phyloP scores from a whole-genome alignment of 2,329 filamentous ascomycete species.

The Aureobasidium sp. region DNA sequence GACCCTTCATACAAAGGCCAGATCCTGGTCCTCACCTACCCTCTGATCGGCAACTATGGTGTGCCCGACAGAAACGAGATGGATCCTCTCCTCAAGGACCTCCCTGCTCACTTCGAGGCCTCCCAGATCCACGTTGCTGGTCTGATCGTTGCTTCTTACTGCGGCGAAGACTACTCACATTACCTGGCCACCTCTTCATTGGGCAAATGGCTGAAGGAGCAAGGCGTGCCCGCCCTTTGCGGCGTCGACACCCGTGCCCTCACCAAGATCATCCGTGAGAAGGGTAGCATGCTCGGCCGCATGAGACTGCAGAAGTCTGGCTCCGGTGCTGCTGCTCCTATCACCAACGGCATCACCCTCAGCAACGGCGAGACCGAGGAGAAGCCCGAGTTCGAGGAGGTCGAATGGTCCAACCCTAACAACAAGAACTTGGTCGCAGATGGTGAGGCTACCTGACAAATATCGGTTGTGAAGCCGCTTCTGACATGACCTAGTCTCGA shows the following conservation, averaged over 20 bases:
- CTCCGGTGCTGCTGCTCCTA: constrained; percentile 35
- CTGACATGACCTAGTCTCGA: constrained; percentile 62
- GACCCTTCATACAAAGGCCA: constrained; percentile 86
- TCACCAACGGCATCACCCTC: constrained; percentile 30
- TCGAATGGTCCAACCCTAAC: constrained; percentile 91
- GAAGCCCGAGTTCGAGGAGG: constrained; percentile 56
- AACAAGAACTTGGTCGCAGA: constrained; percentile 86
- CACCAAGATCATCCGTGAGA: constrained; percentile 87
- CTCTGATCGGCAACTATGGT: constrained; percentile 93
- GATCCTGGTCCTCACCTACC: constrained; percentile 94
- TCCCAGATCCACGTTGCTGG: constrained; percentile 89
- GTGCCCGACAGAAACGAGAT: constrained; percentile 80
- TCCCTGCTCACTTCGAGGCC: constrained; percentile 91
- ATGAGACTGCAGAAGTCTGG: constrained; percentile 65
- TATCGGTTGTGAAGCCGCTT: constrained; percentile 4
- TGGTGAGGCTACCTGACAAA: constrained; percentile 54
- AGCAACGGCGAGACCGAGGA: constrained; percentile 28
- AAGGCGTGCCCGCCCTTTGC: constrained; percentile 88
- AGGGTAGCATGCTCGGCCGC: constrained; percentile 93
- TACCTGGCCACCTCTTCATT: constrained; percentile 85
- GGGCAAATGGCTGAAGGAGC: constrained; percentile 92
- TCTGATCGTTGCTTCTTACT: constrained; percentile 83
- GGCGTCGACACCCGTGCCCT: constrained; percentile 89
- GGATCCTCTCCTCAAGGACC: constrained; percentile 75
- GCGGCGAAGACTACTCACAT: constrained; percentile 92